Evolutionary conservation across 2,329 filamentous ascomycete species (phyloP), one percentile per base, ranked within the genome.

Genomic region (Aureobasidium namibiae): DNA sequence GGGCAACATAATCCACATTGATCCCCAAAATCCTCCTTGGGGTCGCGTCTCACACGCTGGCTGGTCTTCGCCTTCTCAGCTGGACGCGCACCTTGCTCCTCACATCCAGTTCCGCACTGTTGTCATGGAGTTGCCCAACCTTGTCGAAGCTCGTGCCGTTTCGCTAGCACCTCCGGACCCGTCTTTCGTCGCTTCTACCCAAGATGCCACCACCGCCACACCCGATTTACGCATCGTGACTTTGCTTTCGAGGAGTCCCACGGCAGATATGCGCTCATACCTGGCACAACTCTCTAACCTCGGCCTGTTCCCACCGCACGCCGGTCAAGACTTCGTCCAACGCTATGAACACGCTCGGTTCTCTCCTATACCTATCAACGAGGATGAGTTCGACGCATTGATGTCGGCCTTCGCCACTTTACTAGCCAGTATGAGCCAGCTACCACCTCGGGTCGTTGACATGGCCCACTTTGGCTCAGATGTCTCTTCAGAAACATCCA

Each of bases 71-170:
- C 92, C 92, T 6, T 81, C 82, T 31, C 66, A 67, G 31, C 53
- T 61, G 5, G 65, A 65, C 24, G 87, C 84, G 1, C 76, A 82
- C 9, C 88, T 94, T 68, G 75, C 94, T 18, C 85, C 90, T 4
- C 84, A 90, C 67, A 75, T 97, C n/a, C 85, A 95, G 64, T 97
- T 95, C 72, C 81, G 80, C 65, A 84, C 85, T 1, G 90, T 99
- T 24, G 79, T 96, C 18, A 80, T 82, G 38, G 92, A 97, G 72
- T 79, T 99, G 24, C 90, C 92, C 1, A 87, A 95, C 68, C 80
- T 97, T 29, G 89, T 97, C 63, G 92, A 97, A 75, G 92, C 90
- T 10, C 92, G 92, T 71, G 92, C 91, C 1, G 84, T 96, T n/a
- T 91, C 89, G 0, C 81, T 96, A 38, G 90, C 88, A 0, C 90